Conservation (phyloP, 495 filamentous ascomycete species). For the Venustampulla echinocandica region DNA sequence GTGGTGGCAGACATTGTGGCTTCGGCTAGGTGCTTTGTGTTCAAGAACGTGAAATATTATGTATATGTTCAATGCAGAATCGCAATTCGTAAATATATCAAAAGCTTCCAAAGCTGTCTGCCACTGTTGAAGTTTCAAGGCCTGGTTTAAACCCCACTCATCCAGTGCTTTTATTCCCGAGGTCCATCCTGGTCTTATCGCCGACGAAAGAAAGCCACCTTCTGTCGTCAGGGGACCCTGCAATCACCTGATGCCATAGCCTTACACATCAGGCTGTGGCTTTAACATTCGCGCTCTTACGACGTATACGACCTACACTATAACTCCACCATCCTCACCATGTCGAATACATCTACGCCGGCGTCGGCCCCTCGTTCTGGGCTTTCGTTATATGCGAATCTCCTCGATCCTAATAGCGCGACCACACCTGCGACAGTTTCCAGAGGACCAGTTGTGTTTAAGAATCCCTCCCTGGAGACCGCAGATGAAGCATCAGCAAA, state of each 20-base stretch:
- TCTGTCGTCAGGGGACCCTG: too few relatives aligned
- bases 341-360: too few relatives aligned
- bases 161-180: conserved; percentile 4
- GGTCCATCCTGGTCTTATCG: conserved; percentile 3
- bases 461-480: conserved; percentile 40
- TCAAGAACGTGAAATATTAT: too few relatives aligned
- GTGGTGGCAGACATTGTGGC: conserved; percentile 19
- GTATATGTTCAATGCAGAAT: background rate
- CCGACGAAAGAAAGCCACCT: background rate
- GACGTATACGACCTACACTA: background rate
- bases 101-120: background rate
- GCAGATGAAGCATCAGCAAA: conserved; percentile 50
- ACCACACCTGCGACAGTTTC: conserved; percentile 57
- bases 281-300: conserved; percentile 1
- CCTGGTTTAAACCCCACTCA: background rate
- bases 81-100: background rate
- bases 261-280: conserved; percentile 9
- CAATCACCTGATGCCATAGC: too few relatives aligned
- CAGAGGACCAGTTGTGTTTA: conserved; percentile 71
- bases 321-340: background rate
- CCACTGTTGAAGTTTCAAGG: background rate
- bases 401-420: conserved; percentile 32
- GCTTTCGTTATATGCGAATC: conserved; percentile 49
- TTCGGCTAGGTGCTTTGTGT: too few relatives aligned
- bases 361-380: conserved; percentile 22